phyloP scores from a whole-genome alignment of 495 filamentous ascomycete species.

The Penicillium samsonianum region DNA sequence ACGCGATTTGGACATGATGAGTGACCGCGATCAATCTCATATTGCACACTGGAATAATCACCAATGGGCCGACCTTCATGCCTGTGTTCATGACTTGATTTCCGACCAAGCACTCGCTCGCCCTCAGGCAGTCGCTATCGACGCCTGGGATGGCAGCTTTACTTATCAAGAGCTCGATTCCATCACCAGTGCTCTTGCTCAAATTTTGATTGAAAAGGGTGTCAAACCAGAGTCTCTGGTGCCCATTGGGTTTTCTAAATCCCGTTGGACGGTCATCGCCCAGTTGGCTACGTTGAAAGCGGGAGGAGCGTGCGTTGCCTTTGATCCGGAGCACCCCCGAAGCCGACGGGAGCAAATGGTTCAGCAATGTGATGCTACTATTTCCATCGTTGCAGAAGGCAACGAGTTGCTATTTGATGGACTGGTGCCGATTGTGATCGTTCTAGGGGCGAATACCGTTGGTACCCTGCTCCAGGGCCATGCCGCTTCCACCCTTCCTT shows the following conservation, averaged over 20 bases:
- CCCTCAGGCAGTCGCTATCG: slow-evolving; percentile 18
- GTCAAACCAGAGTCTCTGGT: neutral
- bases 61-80: neutral
- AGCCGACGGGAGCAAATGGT: neutral
- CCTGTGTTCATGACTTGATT: neutral
- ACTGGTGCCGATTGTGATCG: neutral
- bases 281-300: neutral
- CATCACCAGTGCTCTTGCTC: neutral
- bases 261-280: neutral
- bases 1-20: neutral
- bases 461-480: neutral
- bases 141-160: slow-evolving; percentile 36
- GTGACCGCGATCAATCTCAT: neutral
- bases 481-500: neutral
- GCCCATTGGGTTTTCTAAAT: neutral
- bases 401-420: neutral
- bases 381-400: neutral
- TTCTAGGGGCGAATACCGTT: neutral
- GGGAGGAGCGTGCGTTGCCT: slow-evolving; percentile 8
- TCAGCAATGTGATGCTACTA: neutral
- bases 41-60: neutral
- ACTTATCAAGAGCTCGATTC: slow-evolving; percentile 36
- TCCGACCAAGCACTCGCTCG: neutral
- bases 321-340: slow-evolving; percentile 24
- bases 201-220: too few relatives aligned